These are phyloP conservation scores for Botrytis byssoidea DNA, from an alignment of 2,329 filamentous ascomycete genomes.

Conservation along the genomic window DNA sequence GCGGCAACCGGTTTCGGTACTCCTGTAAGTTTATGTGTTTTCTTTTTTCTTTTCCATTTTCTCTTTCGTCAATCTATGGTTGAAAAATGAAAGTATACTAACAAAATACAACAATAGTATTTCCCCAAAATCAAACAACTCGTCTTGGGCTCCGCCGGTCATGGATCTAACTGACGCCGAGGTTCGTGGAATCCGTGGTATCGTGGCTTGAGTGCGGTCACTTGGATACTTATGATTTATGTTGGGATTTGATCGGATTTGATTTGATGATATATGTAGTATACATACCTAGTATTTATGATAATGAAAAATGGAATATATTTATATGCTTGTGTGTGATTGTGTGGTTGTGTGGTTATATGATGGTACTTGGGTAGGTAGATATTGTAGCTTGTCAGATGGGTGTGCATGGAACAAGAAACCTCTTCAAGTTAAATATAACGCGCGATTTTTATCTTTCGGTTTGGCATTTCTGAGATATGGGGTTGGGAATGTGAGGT, in stretches of 20 bases:
- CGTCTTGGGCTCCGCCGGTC: neutral
- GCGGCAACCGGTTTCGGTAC: constrained; percentile 43
- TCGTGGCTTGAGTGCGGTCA: neutral
- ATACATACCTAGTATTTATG: neutral
- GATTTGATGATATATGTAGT: too few relatives aligned
- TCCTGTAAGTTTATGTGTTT: constrained; percentile 24
- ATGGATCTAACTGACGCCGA: neutral
- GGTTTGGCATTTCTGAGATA: accelerated
- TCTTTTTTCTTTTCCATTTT: too few relatives aligned
- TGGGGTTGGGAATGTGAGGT: too few relatives aligned
- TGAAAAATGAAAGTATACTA: neutral
- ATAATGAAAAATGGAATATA: neutral
- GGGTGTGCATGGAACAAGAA: too few relatives aligned
- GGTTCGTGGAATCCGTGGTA: neutral
- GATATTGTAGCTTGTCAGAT: neutral
- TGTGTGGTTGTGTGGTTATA: neutral
- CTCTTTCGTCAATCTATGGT: too few relatives aligned
- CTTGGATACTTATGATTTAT: constrained; percentile 2
- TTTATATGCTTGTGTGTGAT: neutral
- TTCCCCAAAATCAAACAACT: constrained; percentile 9
- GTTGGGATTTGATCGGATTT: neutral
- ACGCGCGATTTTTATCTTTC: too few relatives aligned
- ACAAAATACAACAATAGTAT: neutral
- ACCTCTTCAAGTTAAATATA: too few relatives aligned
- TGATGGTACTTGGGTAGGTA: too few relatives aligned